These are phyloP conservation scores for Coelastrella sp. DNA, from an alignment of 139 green algal species.

Conservation along the genomic window DNA sequence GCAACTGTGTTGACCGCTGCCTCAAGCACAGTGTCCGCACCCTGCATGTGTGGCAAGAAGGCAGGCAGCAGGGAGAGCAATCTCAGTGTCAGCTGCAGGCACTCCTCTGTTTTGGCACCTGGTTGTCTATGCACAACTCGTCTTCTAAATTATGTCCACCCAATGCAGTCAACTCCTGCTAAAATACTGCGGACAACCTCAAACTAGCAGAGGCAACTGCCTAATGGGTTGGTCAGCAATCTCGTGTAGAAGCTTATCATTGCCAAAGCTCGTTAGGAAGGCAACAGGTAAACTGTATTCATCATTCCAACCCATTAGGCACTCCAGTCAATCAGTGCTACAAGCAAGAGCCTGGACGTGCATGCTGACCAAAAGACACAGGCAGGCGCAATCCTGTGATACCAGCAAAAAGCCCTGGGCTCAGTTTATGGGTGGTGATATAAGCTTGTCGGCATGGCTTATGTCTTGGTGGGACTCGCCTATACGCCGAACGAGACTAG, in stretches of 20 bases:
- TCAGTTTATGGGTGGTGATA: constrained; percentile 74
- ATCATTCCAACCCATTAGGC: constrained; percentile 31
- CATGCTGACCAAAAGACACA: neutral
- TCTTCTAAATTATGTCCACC: too few species aligned
- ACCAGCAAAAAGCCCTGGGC: constrained; percentile 5
- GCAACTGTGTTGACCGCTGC: neutral
- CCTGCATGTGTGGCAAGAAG: neutral
- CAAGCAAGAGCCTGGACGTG: too few species aligned
- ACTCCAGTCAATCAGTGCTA: too few species aligned
- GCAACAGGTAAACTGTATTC: constrained; percentile 54
- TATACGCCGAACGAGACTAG: constrained; percentile 72
- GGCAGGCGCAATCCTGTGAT: neutral
- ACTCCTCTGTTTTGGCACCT: too few species aligned
- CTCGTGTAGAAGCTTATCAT: constrained; percentile 54
- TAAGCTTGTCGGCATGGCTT: constrained; percentile 64
- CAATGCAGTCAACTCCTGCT: neutral
- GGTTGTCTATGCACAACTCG: too few species aligned
- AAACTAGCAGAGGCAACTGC: too few species aligned
- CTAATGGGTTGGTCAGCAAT: constrained; percentile 47
- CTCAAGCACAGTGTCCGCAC: neutral
- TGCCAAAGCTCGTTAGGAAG: constrained; percentile 48
- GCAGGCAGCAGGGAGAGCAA: too few species aligned
- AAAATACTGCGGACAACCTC: neutral
- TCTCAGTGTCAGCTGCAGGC: too few species aligned
- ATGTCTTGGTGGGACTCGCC: constrained; percentile 59